Conservation (phyloP, 2,329 filamentous ascomycete genomes). For the Aureobasidium sp. region DNA sequence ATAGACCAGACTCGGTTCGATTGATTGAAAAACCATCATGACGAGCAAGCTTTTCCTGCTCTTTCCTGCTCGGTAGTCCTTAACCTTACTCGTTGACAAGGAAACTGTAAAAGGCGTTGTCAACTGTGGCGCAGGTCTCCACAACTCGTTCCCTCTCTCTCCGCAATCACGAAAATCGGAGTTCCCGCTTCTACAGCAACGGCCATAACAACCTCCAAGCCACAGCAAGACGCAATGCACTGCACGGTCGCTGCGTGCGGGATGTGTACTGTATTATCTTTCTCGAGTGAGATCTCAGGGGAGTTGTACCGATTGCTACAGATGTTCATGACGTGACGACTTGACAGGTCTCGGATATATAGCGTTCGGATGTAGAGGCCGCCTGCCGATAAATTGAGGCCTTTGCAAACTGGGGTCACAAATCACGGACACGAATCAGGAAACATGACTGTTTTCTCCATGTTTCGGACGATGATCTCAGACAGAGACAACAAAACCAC, state of each 20-base stretch:
- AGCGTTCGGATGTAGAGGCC: neutral
- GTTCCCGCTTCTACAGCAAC: constrained; percentile 6
- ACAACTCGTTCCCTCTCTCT: neutral
- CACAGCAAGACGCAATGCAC: neutral
- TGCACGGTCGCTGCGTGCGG: neutral
- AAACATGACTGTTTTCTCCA: neutral
- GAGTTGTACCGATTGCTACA: neutral
- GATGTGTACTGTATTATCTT: neutral
- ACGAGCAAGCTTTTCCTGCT: too few relatives aligned
- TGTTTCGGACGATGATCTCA: neutral
- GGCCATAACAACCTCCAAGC: neutral
- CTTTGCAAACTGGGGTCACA: too few relatives aligned
- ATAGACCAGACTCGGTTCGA: neutral
- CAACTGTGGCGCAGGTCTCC: constrained; percentile 1
- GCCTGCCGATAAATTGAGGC: neutral
- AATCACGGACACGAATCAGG: neutral
- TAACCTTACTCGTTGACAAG: neutral
- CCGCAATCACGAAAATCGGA: neutral
- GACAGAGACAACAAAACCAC: neutral
- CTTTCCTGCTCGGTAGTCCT: neutral
- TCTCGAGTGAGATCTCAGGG: neutral
- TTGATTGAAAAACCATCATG: neutral
- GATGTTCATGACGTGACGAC: neutral
- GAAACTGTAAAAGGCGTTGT: neutral
- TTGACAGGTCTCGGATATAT: neutral